These are phyloP conservation scores for Ustilago xerochloae DNA, from an alignment of 1,284 basidiomycete species.

Conservation along the genomic window DNA sequence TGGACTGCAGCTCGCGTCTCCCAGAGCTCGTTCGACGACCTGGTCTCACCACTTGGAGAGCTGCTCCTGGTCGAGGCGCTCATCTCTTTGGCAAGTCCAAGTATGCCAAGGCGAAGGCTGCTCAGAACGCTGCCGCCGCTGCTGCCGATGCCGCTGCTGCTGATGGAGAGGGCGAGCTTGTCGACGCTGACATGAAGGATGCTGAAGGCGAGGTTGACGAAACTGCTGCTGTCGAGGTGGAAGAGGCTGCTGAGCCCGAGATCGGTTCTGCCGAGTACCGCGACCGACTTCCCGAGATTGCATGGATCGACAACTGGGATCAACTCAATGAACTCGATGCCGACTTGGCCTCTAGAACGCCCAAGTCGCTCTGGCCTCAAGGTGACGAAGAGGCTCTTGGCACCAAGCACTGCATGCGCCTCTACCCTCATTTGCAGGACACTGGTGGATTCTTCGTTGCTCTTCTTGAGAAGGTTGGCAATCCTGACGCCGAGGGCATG, in stretches of 20 bases:
- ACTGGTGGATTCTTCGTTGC: conserved; percentile 98
- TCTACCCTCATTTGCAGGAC: conserved; percentile 93
- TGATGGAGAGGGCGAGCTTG: conserved; percentile 22
- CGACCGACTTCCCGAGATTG: conserved; percentile 53
- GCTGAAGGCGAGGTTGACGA: conserved; percentile 41
- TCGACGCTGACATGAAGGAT: conserved; percentile 40
- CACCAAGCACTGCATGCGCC: conserved; percentile 62
- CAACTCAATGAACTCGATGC: conserved; percentile 58
- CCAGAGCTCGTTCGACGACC: conserved; percentile 78
- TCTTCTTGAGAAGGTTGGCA: conserved; percentile 76
- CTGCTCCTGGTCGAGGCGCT: conserved; percentile 58
- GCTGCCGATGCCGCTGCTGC: conserved; percentile 22
- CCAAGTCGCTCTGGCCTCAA: conserved; percentile 64
- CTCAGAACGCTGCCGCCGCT: conserved; percentile 20
- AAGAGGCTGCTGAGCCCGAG: conserved; percentile 26
- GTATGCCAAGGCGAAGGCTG: conserved; percentile 37
- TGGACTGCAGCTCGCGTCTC: conserved; percentile 80
- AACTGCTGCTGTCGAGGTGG: conserved; percentile 3
- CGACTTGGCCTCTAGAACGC: conserved; percentile 53
- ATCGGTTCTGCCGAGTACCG: conserved; percentile 50
- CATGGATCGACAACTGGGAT: conserved; percentile 63
- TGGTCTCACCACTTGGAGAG: conserved; percentile 64
- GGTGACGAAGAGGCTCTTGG: conserved; percentile 62
- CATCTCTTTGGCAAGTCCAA: conserved; percentile 55
- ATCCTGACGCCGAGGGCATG: conserved; percentile 58